These are phyloP conservation scores for Colletotrichum filicis DNA, from an alignment of 2,329 filamentous ascomycete species.

Conservation along the genomic window DNA sequence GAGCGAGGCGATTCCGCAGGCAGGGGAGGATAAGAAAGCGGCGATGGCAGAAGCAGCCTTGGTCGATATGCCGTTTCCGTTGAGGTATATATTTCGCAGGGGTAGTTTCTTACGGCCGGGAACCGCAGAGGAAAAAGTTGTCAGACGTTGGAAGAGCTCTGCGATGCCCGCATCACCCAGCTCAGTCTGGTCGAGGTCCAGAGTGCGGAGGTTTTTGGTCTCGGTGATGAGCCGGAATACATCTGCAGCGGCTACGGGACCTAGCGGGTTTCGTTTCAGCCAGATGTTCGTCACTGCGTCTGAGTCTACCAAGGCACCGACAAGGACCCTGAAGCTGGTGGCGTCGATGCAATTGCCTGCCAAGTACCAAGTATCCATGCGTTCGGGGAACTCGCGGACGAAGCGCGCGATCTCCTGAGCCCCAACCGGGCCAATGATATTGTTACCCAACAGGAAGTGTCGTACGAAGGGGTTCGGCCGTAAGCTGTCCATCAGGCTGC, in stretches of 20 bases:
- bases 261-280: conserved; percentile 65
- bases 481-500: conserved; percentile 59
- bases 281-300: conserved; percentile 60
- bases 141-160: conserved; percentile 53
- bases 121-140: conserved; percentile 42
- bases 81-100: conserved; percentile 50
- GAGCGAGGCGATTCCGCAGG: conserved; percentile 47
- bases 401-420: conserved; percentile 58
- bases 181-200: conserved; percentile 65
- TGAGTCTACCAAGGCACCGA: conserved; percentile 56
- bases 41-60: conserved; percentile 45
- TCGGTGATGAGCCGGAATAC: conserved; percentile 57
- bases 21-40: conserved; percentile 45
- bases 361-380: conserved; percentile 66
- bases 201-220: conserved; percentile 55
- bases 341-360: conserved; percentile 64
- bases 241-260: conserved; percentile 48
- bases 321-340: conserved; percentile 52
- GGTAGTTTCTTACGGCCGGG: conserved; percentile 40
- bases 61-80: conserved; percentile 47
- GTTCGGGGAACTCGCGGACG: conserved; percentile 54
- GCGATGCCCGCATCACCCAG: conserved; percentile 58
- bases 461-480: conserved; percentile 57
- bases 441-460: conserved; percentile 66
- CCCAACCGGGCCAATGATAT: conserved; percentile 62